A percentile compares a stretch with the other conserved stretches of the same genome.
phyloP scores from a whole-genome alignment of 140 eudicot species.

The Bidens hawaiensis region DNA sequence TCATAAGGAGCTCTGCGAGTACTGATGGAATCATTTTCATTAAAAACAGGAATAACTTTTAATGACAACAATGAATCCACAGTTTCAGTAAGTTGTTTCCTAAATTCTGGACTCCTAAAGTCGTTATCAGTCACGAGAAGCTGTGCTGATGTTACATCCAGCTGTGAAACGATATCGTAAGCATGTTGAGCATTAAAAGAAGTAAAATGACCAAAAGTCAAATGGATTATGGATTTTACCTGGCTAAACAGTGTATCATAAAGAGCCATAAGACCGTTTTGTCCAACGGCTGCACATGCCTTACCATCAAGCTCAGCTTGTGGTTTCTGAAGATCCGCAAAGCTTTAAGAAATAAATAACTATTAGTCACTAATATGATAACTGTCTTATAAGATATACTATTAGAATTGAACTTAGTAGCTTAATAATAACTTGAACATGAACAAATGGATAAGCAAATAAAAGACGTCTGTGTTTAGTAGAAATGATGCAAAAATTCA shows the following conservation, averaged over 20 bases:
- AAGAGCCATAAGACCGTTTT: slow-evolving; percentile 97
- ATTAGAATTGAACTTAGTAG: neutral
- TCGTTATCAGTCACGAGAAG: slow-evolving; percentile 96
- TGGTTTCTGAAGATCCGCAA: slow-evolving; percentile 96
- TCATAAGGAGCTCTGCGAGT: slow-evolving; percentile 96
- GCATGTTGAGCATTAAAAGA: slow-evolving; percentile 1
- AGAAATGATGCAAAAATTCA: neutral
- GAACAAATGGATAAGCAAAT: neutral
- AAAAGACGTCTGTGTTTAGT: neutral
- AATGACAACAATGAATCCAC: slow-evolving; percentile 61
- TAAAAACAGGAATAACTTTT: slow-evolving; percentile 86
- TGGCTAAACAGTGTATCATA: slow-evolving; percentile 93
- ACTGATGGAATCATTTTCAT: slow-evolving; percentile 95
- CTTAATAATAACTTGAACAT: neutral
- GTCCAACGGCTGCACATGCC: slow-evolving; percentile 99
- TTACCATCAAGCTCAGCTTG: slow-evolving; percentile 96
- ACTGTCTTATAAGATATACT: neutral
- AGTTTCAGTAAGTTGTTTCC: slow-evolving; percentile 80
- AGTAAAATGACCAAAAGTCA: neutral
- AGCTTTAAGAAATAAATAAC: slow-evolving; percentile 40
- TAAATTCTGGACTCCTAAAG: slow-evolving; percentile 76
- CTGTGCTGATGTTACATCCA: slow-evolving; percentile 93
- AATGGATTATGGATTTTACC: slow-evolving; percentile 41
- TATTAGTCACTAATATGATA: slow-evolving; percentile 5
- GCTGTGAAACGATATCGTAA: slow-evolving; percentile 38